Evolutionary conservation across 306 rosid species (phyloP), one percentile per base, ranked within the genome.

Genomic region (Morella rubra): DNA sequence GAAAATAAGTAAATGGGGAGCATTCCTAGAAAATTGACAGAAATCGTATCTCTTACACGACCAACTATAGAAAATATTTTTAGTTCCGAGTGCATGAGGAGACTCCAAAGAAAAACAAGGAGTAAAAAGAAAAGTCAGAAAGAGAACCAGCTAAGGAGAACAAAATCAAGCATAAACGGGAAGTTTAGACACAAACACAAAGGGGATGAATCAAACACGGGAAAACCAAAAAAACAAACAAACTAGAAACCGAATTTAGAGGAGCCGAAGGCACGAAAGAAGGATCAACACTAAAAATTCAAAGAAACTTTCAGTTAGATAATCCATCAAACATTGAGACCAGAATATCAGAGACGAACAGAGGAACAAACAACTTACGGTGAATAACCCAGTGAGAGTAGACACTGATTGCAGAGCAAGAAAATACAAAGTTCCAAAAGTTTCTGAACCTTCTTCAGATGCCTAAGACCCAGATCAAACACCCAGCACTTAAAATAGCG

Each of bases 281-380:
- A 42, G 20, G 27, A n/a, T 41, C 4, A 42, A 42, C 22, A 66
- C 7, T 27, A 15, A 61, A 52, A 49, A 16, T 5, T 52, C 58
- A 16, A 52, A 52, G 58, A 16, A 4, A 32, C 37, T 32, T 32
- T 32, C 37, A 76, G 16, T 37, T 53, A 46, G 10, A 12, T 32
- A 53, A 74, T 74, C 75, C 52, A 72, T 66, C 71, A 41, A 2
- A 46, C 42, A 22, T 7, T 47, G 6, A 24, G 56, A 2, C 22
- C 44, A 70, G 59, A 70, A 8, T 15, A 46, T 19, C 32, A 20
- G 24, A 68, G 2, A 42, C 16, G 19, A n/a, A 41, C 19, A 45
- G 27, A 50, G 50, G 10, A 15, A 37, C 59, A n/a, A 37, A 22
- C 40, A 76, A 81, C 93, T 81, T 80, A 85, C 88, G 75, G 74